These are phyloP conservation scores for Phytophthora fragariaefolia DNA, from an alignment of 352 stramenopile species.

Conservation along the genomic window DNA sequence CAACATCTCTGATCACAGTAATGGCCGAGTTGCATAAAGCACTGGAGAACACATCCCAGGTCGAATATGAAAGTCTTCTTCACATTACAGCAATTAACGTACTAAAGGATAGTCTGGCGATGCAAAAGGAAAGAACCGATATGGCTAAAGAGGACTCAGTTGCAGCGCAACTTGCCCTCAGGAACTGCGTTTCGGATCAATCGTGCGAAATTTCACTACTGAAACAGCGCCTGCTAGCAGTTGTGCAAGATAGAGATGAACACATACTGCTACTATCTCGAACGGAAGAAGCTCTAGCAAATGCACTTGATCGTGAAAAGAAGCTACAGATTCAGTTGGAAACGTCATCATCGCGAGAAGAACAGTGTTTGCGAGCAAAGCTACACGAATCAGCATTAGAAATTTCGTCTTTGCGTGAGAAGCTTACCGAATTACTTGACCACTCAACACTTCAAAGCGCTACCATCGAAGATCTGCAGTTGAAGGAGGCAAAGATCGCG, in stretches of 20 bases:
- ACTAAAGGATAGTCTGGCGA: conserved; percentile 2
- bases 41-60: neutral
- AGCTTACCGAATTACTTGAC: conserved; percentile 30
- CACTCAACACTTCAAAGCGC: conserved; percentile 30
- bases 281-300: conserved; percentile 27
- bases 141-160: conserved; percentile 17
- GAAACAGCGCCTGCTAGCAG: neutral
- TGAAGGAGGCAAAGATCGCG: conserved; percentile 8
- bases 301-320: conserved; percentile 19
- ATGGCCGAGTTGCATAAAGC: conserved; percentile 1
- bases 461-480: conserved; percentile 22
- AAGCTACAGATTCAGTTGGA: conserved; percentile 14
- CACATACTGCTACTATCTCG: conserved; percentile 15
- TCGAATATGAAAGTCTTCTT: neutral
- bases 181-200: conserved; percentile 1
- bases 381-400: conserved; percentile 30
- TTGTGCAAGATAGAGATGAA: conserved; percentile 12
- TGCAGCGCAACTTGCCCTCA: neutral
- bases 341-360: conserved; percentile 8
- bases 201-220: conserved; percentile 1
- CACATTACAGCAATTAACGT: conserved; percentile 1
- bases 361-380: conserved; percentile 29
- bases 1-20: neutral
- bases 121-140: conserved; percentile 5
- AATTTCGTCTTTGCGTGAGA: conserved; percentile 27